Conservation (phyloP, 257 asterid genomes). For the Solanum appendiculatum region DNA sequence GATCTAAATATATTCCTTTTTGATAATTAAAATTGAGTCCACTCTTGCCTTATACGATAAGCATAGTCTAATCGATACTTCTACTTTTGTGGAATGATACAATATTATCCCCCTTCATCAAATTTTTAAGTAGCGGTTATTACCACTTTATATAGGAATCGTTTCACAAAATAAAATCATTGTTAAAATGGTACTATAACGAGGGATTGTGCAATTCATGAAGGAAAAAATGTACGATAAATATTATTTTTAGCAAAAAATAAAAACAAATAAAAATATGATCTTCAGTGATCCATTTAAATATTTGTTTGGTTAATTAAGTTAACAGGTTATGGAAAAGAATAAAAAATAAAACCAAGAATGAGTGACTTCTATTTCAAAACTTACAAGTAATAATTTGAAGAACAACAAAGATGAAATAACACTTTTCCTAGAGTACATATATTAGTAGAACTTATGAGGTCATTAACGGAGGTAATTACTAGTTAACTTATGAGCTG, state of each 20-base stretch:
- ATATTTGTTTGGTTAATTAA: background rate
- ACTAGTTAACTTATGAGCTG: background rate
- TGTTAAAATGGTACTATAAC: background rate
- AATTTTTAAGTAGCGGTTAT: background rate
- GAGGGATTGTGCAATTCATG: background rate
- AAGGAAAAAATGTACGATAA: background rate
- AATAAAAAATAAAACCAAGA: background rate
- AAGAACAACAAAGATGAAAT: background rate
- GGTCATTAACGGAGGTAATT: background rate
- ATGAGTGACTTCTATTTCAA: background rate
- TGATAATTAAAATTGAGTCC: background rate
- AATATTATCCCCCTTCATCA: background rate
- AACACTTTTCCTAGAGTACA: background rate
- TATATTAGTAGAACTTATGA: background rate
- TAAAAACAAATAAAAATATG: too few relatives aligned
- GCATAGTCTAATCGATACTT: background rate
- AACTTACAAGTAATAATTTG: background rate
- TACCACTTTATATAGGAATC: background rate
- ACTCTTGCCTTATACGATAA: background rate
- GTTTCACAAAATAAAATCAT: background rate
- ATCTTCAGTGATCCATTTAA: background rate
- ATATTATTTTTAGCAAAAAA: background rate
- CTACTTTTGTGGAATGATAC: background rate
- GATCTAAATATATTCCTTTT: background rate
- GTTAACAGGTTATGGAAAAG: background rate